Evolutionary conservation across 1,139 yeast species (phyloP).

Genomic region (Casaregolazyma suthepensis): DNA sequence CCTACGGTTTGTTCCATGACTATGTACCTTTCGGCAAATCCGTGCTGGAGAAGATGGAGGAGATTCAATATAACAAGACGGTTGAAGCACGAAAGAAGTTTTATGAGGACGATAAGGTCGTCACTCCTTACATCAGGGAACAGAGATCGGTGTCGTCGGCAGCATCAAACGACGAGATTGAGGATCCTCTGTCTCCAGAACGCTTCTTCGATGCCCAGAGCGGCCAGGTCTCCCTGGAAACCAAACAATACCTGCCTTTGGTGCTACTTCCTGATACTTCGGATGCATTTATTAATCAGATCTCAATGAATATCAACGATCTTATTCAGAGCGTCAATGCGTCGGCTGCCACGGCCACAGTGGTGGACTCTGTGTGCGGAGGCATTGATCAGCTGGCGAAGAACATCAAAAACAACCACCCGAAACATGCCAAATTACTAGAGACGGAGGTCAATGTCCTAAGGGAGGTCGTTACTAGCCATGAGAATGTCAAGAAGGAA

Average conservation of each 20-base stretch:
- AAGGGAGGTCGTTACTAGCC: slow-evolving; percentile 14
- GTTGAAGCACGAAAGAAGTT: slow-evolving; percentile 16
- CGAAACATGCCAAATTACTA: slow-evolving; percentile 20
- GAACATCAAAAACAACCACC: slow-evolving; percentile 13
- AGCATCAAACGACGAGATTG: slow-evolving; percentile 10
- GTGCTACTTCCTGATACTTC: slow-evolving; percentile 26
- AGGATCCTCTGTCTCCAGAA: slow-evolving; percentile 26
- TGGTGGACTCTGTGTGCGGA: slow-evolving; percentile 19
- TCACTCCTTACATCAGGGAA: slow-evolving; percentile 19
- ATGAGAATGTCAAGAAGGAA: slow-evolving; percentile 7
- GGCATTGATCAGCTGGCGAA: slow-evolving; percentile 20
- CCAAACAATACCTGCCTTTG: slow-evolving; percentile 27
- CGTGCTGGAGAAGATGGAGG: slow-evolving; percentile 25
- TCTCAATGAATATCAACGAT: slow-evolving; percentile 27
- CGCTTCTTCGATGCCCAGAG: slow-evolving; percentile 27
- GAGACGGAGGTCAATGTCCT: slow-evolving; percentile 20
- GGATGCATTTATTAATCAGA: slow-evolving; percentile 22
- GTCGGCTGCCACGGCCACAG: slow-evolving; percentile 23
- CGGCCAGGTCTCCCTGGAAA: slow-evolving; percentile 23
- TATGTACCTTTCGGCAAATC: slow-evolving; percentile 23
- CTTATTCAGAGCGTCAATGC: slow-evolving; percentile 27
- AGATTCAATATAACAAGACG: slow-evolving; percentile 20
- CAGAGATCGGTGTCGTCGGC: slow-evolving; percentile 11
- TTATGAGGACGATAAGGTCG: slow-evolving; percentile 14
- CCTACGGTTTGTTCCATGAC: slow-evolving; percentile 18